Evolutionary conservation across 345 rosid genomes (phyloP).

Genomic region (Populus ilicifolia): DNA sequence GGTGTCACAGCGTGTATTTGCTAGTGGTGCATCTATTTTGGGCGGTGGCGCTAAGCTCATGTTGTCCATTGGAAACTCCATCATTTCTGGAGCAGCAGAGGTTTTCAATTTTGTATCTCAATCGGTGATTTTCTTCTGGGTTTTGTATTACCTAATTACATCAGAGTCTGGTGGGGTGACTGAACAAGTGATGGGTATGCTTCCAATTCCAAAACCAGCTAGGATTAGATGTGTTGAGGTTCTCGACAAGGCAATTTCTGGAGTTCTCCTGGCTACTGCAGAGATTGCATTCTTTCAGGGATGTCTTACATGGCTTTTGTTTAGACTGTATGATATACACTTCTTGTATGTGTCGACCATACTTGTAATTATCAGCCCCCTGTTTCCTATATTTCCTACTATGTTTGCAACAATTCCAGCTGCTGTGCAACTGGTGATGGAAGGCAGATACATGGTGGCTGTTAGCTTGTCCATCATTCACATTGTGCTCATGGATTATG

Average conservation of each 20-base stretch:
- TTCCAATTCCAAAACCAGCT: constrained; percentile 62
- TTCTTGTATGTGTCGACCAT: constrained; percentile 82
- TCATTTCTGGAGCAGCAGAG: constrained; percentile 88
- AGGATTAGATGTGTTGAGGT: constrained; percentile 78
- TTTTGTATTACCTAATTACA: constrained; percentile 75
- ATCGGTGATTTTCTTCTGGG: constrained; percentile 78
- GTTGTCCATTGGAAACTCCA: constrained; percentile 58
- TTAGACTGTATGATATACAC: constrained; percentile 74
- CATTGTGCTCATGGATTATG: constrained; percentile 75
- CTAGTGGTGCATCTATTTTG: constrained; percentile 71
- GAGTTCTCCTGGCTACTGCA: constrained; percentile 90
- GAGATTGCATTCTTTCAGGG: constrained; percentile 92
- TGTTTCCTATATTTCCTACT: constrained; percentile 74
- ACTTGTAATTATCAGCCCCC: constrained; percentile 70
- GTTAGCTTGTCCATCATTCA: constrained; percentile 56
- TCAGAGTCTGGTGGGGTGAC: constrained; percentile 96
- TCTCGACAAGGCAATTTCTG: constrained; percentile 74
- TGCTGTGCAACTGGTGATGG: constrained; percentile 60
- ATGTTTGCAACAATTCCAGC: constrained; percentile 94
- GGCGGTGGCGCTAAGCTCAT: constrained; percentile 68
- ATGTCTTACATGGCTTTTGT: constrained; percentile 91
- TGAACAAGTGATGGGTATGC: constrained; percentile 81
- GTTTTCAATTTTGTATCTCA: constrained; percentile 85
- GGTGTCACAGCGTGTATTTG: constrained; percentile 60
- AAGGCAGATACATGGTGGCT: constrained; percentile 69